phyloP scores from a whole-genome alignment of 2,329 filamentous ascomycete species.

The Alternaria ethzedia region DNA sequence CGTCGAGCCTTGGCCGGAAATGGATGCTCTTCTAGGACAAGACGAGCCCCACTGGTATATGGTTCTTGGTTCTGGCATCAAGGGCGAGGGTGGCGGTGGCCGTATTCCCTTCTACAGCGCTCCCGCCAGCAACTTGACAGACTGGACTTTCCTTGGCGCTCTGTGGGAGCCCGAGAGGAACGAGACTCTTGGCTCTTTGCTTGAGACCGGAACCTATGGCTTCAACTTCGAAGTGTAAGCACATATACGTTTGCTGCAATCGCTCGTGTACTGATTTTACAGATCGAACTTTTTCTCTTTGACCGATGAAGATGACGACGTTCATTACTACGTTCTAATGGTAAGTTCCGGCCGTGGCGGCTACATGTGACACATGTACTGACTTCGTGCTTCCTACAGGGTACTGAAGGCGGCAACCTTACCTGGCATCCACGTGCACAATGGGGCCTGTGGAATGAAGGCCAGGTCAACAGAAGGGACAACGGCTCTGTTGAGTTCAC shows the following conservation, averaged over 20 bases:
- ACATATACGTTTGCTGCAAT: not conserved
- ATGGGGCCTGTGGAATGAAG: constrained; percentile 57
- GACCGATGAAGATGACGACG: constrained; percentile 50
- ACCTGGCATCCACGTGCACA: constrained; percentile 50
- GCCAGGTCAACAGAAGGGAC: constrained; percentile 48
- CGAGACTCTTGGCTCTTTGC: constrained; percentile 49
- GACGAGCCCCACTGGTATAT: constrained; percentile 55
- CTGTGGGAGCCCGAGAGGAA: constrained; percentile 55
- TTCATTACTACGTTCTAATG: constrained; percentile 55
- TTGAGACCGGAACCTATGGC: constrained; percentile 55
- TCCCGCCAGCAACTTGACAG: constrained; percentile 52
- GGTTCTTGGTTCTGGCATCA: constrained; percentile 56
- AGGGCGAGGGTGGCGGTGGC: constrained; percentile 54
- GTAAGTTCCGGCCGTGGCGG: not conserved
- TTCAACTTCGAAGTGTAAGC: constrained; percentile 57
- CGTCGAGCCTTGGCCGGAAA: constrained; percentile 48
- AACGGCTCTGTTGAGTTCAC: constrained; percentile 55
- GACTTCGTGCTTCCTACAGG: constrained; percentile 8
- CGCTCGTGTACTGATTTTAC: constrained; percentile 4
- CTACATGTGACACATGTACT: not conserved
- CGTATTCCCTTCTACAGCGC: constrained; percentile 57
- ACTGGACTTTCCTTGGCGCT: constrained; percentile 56
- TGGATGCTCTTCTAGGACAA: constrained; percentile 52
- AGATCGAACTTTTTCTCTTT: constrained; percentile 56
- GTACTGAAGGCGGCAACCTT: constrained; percentile 54